Percentiles rank a stretch among this genome's conserved stretches.
phyloP scores from a whole-genome alignment of 2,329 filamentous ascomycete genomes.

The Ophiocordyceps australis region DNA sequence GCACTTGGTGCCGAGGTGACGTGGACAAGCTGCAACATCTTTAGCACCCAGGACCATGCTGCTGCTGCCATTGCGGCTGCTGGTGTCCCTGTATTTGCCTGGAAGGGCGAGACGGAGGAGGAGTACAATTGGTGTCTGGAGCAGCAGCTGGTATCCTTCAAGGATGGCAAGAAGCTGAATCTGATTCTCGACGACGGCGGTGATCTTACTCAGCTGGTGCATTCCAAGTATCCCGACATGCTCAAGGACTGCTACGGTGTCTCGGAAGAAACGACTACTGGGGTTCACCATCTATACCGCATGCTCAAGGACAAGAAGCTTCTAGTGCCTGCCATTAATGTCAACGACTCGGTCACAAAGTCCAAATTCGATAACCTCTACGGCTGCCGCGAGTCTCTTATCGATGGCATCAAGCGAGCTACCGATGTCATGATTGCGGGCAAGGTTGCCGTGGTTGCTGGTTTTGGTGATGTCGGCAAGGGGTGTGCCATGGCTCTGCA shows the following conservation, averaged over 20 bases:
- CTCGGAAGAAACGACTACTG: conserved; percentile 98
- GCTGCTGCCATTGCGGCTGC: conserved; percentile 90
- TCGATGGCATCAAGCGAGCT: conserved; percentile 99
- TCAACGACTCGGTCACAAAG: conserved; percentile 99
- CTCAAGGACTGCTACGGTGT: conserved; percentile 97
- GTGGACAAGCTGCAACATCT: conserved; percentile 99
- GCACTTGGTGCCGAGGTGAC: conserved; percentile 94
- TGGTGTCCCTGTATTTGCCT: conserved; percentile 71
- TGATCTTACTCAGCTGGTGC: conserved; percentile 89
- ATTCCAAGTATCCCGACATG: conserved; percentile 97
- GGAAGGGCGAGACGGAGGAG: conserved; percentile 91
- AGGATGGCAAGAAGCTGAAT: conserved; percentile 92
- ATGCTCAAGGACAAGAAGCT: conserved; percentile 88
- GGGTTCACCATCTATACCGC: conserved; percentile 97
- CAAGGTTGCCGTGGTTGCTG: conserved; percentile 94
- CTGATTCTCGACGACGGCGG: conserved; percentile 97
- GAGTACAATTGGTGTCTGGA: conserved; percentile 99
- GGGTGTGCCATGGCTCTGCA: conserved; percentile 90
- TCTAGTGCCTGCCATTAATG: conserved; percentile 91
- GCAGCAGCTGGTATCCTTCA: conserved; percentile 95
- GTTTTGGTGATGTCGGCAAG: conserved; percentile 98
- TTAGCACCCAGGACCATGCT: conserved; percentile 97
- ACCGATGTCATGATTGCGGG: conserved; percentile 99
- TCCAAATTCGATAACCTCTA: conserved; percentile 99
- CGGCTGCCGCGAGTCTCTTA: conserved; percentile 95